Evolutionary conservation across 2,329 filamentous ascomycete genomes (phyloP).

Genomic region (Clonostachys chloroleuca): DNA sequence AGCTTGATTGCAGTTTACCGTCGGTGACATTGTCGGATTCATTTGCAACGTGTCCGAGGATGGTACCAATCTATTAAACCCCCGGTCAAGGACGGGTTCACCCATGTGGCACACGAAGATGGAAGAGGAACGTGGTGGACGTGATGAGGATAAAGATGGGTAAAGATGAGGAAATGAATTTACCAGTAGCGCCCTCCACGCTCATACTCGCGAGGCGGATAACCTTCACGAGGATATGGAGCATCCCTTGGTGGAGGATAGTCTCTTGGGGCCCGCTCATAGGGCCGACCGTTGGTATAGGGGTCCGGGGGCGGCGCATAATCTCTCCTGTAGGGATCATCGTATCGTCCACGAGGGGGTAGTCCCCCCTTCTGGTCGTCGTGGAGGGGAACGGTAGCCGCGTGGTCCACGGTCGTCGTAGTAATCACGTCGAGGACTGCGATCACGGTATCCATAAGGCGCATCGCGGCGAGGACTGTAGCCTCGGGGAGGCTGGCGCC

Average conservation of each 20-base stretch:
- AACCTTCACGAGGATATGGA: constrained; percentile 32
- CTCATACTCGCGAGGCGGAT: constrained; percentile 42
- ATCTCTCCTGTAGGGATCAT: constrained; percentile 73
- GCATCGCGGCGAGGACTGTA: constrained; percentile 75
- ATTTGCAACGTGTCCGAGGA: not conserved
- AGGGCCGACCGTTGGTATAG: constrained; percentile 52
- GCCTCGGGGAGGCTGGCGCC: constrained; percentile 70
- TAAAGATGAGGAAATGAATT: constrained; percentile 19
- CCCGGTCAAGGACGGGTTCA: constrained; percentile 24
- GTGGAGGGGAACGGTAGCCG: constrained; percentile 71
- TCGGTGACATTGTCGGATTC: too few species aligned
- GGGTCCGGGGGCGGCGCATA: constrained; percentile 59
- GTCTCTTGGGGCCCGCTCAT: constrained; percentile 49
- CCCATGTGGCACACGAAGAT: not conserved
- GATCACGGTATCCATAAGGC: constrained; percentile 78
- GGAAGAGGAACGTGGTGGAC: constrained; percentile 1
- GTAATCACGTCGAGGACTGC: constrained; percentile 81
- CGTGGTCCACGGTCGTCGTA: constrained; percentile 73
- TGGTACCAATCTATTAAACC: constrained; percentile 22
- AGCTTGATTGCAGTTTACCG: too few species aligned
- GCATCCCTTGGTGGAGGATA: constrained; percentile 36
- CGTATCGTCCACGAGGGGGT: constrained; percentile 59
- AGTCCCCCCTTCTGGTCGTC: constrained; percentile 74
- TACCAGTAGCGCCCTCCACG: constrained; percentile 47
- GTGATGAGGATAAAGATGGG: constrained; percentile 7